Evolutionary conservation across 2,329 filamentous ascomycete genomes (phyloP), one percentile per base, ranked within the genome.

Genomic region (Epichloe elymi): DNA sequence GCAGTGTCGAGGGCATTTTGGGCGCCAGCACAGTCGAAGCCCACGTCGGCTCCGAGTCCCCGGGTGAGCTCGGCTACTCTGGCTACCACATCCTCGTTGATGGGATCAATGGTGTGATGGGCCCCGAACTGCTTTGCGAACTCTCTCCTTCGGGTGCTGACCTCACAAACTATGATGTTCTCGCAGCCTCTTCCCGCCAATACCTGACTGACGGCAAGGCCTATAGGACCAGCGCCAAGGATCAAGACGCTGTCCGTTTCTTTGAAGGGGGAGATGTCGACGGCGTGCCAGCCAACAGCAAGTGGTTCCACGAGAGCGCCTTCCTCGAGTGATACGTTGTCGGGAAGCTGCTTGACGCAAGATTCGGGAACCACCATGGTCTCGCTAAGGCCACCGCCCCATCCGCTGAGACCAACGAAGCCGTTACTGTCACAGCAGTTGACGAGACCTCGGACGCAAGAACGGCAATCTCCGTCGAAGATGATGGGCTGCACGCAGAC

Each of bases 21-120:
- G 19, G 82, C 76, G 6, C 80, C 80, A 0, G 80, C 79, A 35
- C 78, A 79, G 55, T 85, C 80, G 54, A 83, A 81, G 0, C 77
- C 74, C 2, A 83, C 68, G 57, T 82, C 75, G 2, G 74, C 76
- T 0, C 80, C 80, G 2, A 67, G 63, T 0, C 68, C 65, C 3
- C 69, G 68, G 5, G 72, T 78, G 38, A 82, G 58, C 19, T 73
- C 67, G 45, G 68, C 67, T 1, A 71, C 69, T 1, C 63, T 63
- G 8, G 69, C 61, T 1, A 74, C 69, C 0, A 80, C 60, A 54
- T 79, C 70, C 42, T 78, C 70, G 1, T 64, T 49, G 2, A 64
- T 59, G 0, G 70, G 66, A 2, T 72, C 59, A 48, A 71, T 72
- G 2, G 70, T 65, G 12, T 64, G 63, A 39, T 75, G 70, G 0